Conservation (phyloP, 306 rosid species). For the Castanea mollissima region DNA sequence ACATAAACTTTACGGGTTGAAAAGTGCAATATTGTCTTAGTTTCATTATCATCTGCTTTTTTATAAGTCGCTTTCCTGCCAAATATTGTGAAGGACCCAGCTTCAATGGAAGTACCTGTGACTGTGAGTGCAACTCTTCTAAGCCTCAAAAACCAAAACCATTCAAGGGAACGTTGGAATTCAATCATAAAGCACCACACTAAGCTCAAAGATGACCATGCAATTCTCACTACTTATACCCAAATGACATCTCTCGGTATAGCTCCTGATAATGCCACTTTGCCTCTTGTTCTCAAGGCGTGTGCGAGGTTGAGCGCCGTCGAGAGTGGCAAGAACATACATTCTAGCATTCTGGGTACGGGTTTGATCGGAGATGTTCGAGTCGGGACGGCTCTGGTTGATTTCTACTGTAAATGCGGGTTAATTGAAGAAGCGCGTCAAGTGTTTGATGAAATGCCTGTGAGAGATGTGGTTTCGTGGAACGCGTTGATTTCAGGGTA, state of each 20-base stretch:
- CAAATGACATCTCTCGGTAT: slow-evolving; percentile 42
- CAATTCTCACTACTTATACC: slow-evolving; percentile 42
- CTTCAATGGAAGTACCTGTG: slow-evolving; percentile 12
- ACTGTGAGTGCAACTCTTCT: background rate
- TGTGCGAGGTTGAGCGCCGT: slow-evolving; percentile 32
- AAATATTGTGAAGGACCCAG: too few relatives aligned
- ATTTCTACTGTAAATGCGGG: slow-evolving; percentile 41
- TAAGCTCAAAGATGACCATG: slow-evolving; percentile 41
- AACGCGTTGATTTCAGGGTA: slow-evolving; percentile 45
- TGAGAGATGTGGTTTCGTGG: slow-evolving; percentile 44
- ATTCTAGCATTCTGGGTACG: slow-evolving; percentile 21
- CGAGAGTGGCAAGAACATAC: slow-evolving; percentile 38
- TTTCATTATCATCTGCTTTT: too few relatives aligned
- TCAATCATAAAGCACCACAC: slow-evolving; percentile 39
- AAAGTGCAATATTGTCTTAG: too few relatives aligned
- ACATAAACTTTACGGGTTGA: too few relatives aligned
- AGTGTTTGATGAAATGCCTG: slow-evolving; percentile 42
- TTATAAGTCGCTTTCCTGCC: too few relatives aligned
- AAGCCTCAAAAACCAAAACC: slow-evolving; percentile 8
- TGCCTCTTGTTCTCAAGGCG: slow-evolving; percentile 51
- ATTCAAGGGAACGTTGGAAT: slow-evolving; percentile 19
- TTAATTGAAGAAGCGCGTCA: slow-evolving; percentile 30
- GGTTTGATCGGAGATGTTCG: slow-evolving; percentile 28
- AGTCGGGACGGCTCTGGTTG: slow-evolving; percentile 48
- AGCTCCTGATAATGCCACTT: slow-evolving; percentile 24